Evolutionary conservation across 306 rosid genomes (phyloP).

Genomic region (Aeschynomene evenia): DNA sequence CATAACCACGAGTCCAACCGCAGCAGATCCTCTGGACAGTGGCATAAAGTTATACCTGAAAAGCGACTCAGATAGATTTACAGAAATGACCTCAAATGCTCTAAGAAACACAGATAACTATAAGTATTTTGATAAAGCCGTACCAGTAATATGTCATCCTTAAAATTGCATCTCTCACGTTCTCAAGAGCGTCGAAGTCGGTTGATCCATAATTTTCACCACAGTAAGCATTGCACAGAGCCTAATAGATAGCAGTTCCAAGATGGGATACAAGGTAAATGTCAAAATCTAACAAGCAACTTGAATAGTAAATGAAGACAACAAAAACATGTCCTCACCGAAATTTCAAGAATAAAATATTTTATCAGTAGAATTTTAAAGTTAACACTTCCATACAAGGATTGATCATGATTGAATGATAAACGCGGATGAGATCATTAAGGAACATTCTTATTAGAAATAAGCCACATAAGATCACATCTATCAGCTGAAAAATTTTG

Average conservation of each 20-base stretch:
- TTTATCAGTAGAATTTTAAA: slow-evolving; percentile 11
- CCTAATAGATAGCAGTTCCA: slow-evolving; percentile 46
- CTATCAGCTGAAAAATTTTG: slow-evolving; percentile 11
- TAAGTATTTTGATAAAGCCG: slow-evolving; percentile 19
- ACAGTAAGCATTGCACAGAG: slow-evolving; percentile 77
- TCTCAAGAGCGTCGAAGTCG: slow-evolving; percentile 69
- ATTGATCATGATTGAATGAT: slow-evolving; percentile 9
- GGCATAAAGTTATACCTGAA: slow-evolving; percentile 99
- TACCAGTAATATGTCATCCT: slow-evolving; percentile 99
- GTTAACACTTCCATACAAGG: slow-evolving; percentile 12
- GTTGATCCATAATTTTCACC: slow-evolving; percentile 86
- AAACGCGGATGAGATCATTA: slow-evolving; percentile 8
- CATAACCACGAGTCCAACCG: slow-evolving; percentile 77
- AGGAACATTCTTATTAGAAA: background rate
- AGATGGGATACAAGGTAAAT: slow-evolving; percentile 20
- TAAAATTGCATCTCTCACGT: slow-evolving; percentile 87
- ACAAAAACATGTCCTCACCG: background rate
- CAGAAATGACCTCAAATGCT: slow-evolving; percentile 17
- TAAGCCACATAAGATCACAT: background rate
- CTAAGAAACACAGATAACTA: slow-evolving; percentile 6
- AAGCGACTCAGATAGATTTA: slow-evolving; percentile 6
- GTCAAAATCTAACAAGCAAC: slow-evolving; percentile 12
- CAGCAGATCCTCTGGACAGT: slow-evolving; percentile 93
- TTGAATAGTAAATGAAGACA: slow-evolving; percentile 1
- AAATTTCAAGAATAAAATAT: slow-evolving; percentile 6